Conservation (phyloP, 768 basidiomycete genomes). For the Sporobolomyces phaffii region DNA sequence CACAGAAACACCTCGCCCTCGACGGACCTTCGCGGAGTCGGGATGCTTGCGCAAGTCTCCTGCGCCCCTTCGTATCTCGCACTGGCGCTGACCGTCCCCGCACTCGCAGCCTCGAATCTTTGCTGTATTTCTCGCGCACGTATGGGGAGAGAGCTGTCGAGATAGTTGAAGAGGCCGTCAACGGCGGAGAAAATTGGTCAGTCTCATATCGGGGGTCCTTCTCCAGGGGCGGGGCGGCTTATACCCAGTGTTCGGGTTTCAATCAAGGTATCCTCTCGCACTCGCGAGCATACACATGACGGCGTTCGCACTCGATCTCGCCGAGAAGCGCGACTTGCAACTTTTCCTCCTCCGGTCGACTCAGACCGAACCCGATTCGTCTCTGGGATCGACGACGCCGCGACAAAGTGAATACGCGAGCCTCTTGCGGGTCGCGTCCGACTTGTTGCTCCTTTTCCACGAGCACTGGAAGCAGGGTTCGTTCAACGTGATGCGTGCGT, state of each 20-base stretch:
- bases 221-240: too few species aligned
- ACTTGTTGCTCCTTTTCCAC: slow-evolving; percentile 33
- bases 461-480: slow-evolving; percentile 20
- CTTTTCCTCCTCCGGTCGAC: slow-evolving; percentile 27
- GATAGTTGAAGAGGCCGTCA: slow-evolving; percentile 30
- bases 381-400: not conserved
- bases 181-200: slow-evolving; percentile 22
- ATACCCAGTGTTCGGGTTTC: not conserved
- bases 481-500: slow-evolving; percentile 31
- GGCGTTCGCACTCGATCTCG: slow-evolving; percentile 30
- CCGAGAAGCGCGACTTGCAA: slow-evolving; percentile 30
- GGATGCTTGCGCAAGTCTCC: slow-evolving; percentile 20
- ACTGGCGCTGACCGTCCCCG: not conserved
- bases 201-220: not conserved
- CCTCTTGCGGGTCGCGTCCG: slow-evolving; percentile 11
- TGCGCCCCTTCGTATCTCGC: not conserved
- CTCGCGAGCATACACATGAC: slow-evolving; percentile 37
- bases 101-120: slow-evolving; percentile 5
- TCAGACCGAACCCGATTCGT: slow-evolving; percentile 5
- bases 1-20: slow-evolving; percentile 19
- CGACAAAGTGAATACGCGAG: slow-evolving; percentile 11
- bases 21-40: slow-evolving; percentile 33
- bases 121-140: slow-evolving; percentile 14
- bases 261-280: slow-evolving; percentile 30
- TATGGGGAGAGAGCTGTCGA: slow-evolving; percentile 25